Percentiles rank a stretch among this genome's conserved stretches.
These are phyloP conservation scores for Paramecium octaurelia DNA, from an alignment of 73 alveolate genomes.

Conservation along the genomic window DNA sequence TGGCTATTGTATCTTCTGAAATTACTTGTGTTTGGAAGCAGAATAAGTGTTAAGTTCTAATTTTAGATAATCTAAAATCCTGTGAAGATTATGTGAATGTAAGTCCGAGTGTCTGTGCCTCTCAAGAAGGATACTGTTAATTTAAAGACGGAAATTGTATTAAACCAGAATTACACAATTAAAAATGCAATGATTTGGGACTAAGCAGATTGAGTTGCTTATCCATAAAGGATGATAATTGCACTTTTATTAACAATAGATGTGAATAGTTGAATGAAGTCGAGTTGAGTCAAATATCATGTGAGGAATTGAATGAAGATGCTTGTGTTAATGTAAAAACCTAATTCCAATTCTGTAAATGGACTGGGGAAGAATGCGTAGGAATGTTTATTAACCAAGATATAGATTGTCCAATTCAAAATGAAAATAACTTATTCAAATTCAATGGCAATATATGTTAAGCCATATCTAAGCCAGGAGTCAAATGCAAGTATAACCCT, in stretches of 20 bases:
- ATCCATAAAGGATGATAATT: neutral
- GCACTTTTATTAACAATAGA: neutral
- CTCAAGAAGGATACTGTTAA: neutral
- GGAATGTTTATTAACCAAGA: neutral
- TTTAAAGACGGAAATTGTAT: neutral
- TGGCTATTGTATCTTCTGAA: neutral
- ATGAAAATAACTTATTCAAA: neutral
- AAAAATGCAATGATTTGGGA: neutral
- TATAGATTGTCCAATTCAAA: neutral
- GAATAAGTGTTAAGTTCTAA: neutral
- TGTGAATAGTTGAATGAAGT: neutral
- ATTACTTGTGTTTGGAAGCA: neutral
- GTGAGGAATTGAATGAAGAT: neutral
- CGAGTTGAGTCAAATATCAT: neutral
- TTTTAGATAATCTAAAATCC: neutral
- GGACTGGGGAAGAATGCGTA: neutral
- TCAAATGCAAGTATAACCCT: neutral
- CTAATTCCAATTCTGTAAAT: neutral
- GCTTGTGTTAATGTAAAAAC: constrained; percentile 12
- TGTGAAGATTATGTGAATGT: neutral
- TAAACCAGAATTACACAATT: neutral
- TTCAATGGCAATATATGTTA: neutral
- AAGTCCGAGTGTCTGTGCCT: neutral
- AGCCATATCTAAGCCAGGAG: neutral
- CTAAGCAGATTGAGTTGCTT: neutral